A percentile compares a stretch with the other conserved stretches of the same genome.
Conservation (phyloP, 345 rosid species). For the Atalantia buxifolia region DNA sequence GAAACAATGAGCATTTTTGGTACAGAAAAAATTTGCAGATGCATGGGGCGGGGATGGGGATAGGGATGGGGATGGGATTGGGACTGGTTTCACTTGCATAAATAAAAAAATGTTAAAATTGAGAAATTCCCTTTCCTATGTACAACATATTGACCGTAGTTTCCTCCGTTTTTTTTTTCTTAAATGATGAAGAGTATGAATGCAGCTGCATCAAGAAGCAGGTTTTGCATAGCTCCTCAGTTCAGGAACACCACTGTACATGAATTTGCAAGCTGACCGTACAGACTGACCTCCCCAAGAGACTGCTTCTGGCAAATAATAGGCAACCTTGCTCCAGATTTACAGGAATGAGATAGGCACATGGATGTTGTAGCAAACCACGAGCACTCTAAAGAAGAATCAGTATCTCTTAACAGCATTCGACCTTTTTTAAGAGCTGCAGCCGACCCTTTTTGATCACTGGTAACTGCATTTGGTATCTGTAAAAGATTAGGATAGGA, state of each 20-base stretch:
- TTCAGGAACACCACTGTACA: constrained; percentile 48
- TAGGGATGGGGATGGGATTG: not conserved
- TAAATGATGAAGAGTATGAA: not conserved
- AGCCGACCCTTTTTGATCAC: constrained; percentile 24
- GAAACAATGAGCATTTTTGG: not conserved
- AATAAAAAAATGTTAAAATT: not conserved
- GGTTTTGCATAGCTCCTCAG: constrained; percentile 13
- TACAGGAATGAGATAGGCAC: constrained; percentile 38
- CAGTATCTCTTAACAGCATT: constrained; percentile 25
- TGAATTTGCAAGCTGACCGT: constrained; percentile 49
- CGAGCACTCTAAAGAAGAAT: constrained; percentile 23
- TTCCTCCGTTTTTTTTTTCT: not conserved
- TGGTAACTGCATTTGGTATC: constrained; percentile 25
- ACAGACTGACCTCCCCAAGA: constrained; percentile 40
- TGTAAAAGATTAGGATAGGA: constrained; percentile 27
- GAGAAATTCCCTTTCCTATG: not conserved
- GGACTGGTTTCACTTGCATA: not conserved
- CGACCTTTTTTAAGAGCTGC: constrained; percentile 26
- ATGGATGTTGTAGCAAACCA: constrained; percentile 33
- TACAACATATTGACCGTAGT: not conserved
- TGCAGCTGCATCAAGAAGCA: not conserved
- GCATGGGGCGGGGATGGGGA: not conserved
- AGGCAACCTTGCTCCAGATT: constrained; percentile 45
- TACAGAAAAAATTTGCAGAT: not conserved
- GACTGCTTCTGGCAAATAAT: constrained; percentile 54